These are phyloP conservation scores for Diaporthe citrichinensis DNA, from an alignment of 2,329 filamentous ascomycete genomes.

Conservation along the genomic window DNA sequence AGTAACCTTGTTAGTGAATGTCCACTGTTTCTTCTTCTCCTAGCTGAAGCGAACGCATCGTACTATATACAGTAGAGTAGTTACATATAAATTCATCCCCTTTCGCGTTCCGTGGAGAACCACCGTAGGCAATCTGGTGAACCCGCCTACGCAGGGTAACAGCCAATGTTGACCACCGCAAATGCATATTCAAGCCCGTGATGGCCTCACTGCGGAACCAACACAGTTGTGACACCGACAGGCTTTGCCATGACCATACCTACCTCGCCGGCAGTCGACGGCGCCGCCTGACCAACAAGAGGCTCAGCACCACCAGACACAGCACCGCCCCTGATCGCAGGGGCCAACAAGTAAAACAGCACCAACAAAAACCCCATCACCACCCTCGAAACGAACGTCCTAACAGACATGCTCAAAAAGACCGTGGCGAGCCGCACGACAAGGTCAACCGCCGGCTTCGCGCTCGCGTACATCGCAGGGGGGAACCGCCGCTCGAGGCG, in stretches of 20 bases:
- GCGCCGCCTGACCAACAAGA: background rate
- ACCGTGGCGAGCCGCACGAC: slow-evolving; percentile 21
- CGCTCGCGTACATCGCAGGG: slow-evolving; percentile 29
- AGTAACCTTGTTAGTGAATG: background rate
- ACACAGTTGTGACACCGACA: slow-evolving; percentile 2
- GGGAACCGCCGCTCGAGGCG: slow-evolving; percentile 29
- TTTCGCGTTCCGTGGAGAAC: background rate
- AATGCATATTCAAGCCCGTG: background rate
- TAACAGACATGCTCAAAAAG: slow-evolving; percentile 41
- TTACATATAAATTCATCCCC: background rate
- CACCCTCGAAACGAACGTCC: slow-evolving; percentile 41
- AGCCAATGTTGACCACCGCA: background rate
- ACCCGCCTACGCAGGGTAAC: background rate
- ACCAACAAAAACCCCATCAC: slow-evolving; percentile 40
- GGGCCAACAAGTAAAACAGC: slow-evolving; percentile 37
- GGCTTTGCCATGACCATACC: background rate
- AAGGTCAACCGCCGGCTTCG: slow-evolving; percentile 37
- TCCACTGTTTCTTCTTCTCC: background rate
- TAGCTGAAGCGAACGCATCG: background rate
- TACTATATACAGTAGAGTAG: background rate
- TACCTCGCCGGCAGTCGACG: background rate
- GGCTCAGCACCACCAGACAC: background rate
- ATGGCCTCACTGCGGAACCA: background rate
- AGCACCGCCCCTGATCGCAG: background rate
- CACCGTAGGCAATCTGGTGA: background rate